These are phyloP conservation scores for Bolboschoenus planiculmis DNA, from an alignment of 176 grass and related monocot species.

Conservation along the genomic window DNA sequence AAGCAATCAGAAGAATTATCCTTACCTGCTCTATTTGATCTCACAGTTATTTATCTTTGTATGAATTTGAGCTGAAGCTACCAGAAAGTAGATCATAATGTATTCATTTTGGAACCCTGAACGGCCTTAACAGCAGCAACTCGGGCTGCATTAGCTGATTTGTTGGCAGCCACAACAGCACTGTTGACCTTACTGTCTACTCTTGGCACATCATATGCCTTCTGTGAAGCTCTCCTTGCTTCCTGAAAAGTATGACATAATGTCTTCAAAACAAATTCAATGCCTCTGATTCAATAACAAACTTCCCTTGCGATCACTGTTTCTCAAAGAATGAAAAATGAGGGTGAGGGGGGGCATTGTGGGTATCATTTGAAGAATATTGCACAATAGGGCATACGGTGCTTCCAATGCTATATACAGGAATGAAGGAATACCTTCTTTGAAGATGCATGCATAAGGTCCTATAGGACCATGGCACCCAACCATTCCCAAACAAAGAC, in stretches of 20 bases:
- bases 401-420: neutral
- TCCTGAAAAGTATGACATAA: slow-evolving; percentile 48
- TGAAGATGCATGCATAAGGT: neutral
- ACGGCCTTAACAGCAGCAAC: slow-evolving; percentile 92
- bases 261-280: slow-evolving; percentile 18
- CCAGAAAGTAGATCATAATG: slow-evolving; percentile 26
- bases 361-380: neutral
- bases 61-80: slow-evolving; percentile 26
- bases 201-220: slow-evolving; percentile 68
- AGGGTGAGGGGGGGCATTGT: neutral
- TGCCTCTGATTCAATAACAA: slow-evolving; percentile 1
- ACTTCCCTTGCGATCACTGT: neutral
- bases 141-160: slow-evolving; percentile 90
- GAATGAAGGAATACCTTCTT: neutral
- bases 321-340: neutral
- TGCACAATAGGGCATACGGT: neutral
- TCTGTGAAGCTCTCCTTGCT: slow-evolving; percentile 82
- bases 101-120: slow-evolving; percentile 59
- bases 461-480: neutral
- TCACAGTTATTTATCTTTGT: slow-evolving; percentile 27
- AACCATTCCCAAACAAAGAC: neutral
- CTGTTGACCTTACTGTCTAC: slow-evolving; percentile 88
- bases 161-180: slow-evolving; percentile 77
- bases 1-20: slow-evolving; percentile 33
- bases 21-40: slow-evolving; percentile 27